Evolutionary conservation across 2,329 filamentous ascomycete genomes (phyloP), one percentile per base, ranked within the genome.

Genomic region (Sporothrix variecibatus): DNA sequence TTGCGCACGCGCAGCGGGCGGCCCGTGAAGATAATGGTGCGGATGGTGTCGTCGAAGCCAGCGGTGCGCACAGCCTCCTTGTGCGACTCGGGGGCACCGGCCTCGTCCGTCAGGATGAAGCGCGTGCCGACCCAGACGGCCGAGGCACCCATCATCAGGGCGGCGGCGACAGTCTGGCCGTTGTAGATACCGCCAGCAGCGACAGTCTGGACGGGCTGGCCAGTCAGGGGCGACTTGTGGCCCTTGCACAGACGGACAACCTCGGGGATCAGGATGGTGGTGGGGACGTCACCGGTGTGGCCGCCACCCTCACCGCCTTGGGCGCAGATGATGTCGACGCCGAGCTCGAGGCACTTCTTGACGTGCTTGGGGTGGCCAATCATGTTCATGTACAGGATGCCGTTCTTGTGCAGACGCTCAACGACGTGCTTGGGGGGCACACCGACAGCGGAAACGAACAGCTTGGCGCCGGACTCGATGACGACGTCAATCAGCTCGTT

Each of bases 381-480:
- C 96, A 99, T 99, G 91, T 99, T 99, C 96, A 98, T 98, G 89
- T 97, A 97, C 78, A 97, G 88, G 78, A 99, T 89, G 78, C 95
- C 95, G 80, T 90, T 86, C 81, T 90, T 89, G 89, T 99, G 96
- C 65, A 99, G 91, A 82, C 90, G 92, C 78, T 98, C 94, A 80
- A 99, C 94, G 75, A 98, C 92, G 78, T 89, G 86, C 85, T 93
- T 94, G 78, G 96, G 94, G 60, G 96, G 95, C 34, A 98, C 93
- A 80, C 96, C 96, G 82, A 99, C 94, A 80, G 96, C 96, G 71
- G 94, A 98, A 79, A 99, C 96, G 86, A 99, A 99, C 75, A 99
- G 90, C 84, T 91, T 95, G 76, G 94, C 93, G 78, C 94, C 94
- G 73, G 92, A 94, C 81, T 97, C 92, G 85, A 99, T 97, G 85